Evolutionary conservation across 2,329 filamentous ascomycete genomes (phyloP).

Genomic region (Calonectria pauciramosa): DNA sequence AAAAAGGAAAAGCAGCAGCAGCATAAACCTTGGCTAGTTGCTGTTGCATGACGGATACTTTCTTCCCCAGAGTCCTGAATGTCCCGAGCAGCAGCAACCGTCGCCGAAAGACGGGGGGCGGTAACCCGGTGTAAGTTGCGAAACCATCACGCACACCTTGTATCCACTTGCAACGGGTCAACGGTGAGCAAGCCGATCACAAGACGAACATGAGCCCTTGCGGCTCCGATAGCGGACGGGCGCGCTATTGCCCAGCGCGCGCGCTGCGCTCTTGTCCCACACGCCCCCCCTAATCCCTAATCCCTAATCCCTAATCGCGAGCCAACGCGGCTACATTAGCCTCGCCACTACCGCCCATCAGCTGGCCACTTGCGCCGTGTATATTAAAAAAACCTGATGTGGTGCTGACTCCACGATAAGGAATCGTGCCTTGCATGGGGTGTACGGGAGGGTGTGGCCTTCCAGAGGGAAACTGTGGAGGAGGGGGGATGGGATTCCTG

Average conservation of each 20-base stretch:
- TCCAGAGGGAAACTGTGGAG: background rate
- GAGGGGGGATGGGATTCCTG: background rate
- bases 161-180: constrained; percentile 26
- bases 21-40: background rate
- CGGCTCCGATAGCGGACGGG: constrained; percentile 28
- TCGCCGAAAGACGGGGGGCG: constrained; percentile 23
- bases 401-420: constrained; percentile 21
- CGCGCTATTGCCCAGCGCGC: background rate
- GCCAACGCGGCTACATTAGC: constrained; percentile 15
- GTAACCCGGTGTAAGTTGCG: constrained; percentile 22
- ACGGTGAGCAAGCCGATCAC: constrained; percentile 31
- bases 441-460: background rate
- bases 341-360: constrained; percentile 9
- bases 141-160: constrained; percentile 22
- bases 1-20: background rate
- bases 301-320: background rate
- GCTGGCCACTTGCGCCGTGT: constrained; percentile 18
- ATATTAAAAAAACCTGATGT: constrained; percentile 24
- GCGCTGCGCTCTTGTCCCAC: background rate
- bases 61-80: constrained; percentile 15
- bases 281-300: background rate
- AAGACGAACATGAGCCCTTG: constrained; percentile 9
- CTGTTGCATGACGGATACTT: background rate
- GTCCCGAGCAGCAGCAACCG: background rate
- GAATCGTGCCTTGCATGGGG: constrained; percentile 27